Base-by-base conservation (phyloP, 2,329 filamentous ascomycete species). In the Neofusicoccum kwambonambiense region DNA sequence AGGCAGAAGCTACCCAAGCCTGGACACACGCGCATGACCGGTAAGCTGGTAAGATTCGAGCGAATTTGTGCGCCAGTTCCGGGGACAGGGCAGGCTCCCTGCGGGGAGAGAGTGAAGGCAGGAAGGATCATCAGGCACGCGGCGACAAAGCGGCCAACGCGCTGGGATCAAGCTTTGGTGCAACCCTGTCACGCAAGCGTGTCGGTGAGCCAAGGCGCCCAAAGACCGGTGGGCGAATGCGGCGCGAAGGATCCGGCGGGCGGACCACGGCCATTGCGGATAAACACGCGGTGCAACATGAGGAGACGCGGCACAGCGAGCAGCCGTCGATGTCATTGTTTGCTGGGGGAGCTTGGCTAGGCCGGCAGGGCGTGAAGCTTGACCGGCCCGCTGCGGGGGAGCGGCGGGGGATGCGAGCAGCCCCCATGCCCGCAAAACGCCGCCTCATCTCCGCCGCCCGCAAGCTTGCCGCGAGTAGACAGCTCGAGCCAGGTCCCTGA, bases 71-170 rank as follows among this genome's bases (percentile, higher is more conserved):
- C 27, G 51, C 51, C 51, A 42, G 15, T 56, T 56, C 54, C 54
- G 22, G 54, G 54, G 41, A 45, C 39, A 34, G 37, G 54, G 27
- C 39, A 13, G 15, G 54, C 54, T 22, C 31, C 15, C 56, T 47
- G 56, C 56, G 42, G 56, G 56, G 56, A 47, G 41, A 47, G 56
- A 37, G 22, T 47, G 41, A 60, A 60, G 56, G 41, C 42, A 47
- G 56, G 56, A 60, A 60, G 56, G 56, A 60, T 60, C 56, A 60
- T 60, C 56, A 60, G 56, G 56, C 41, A 60, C 56, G 54, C 54
- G 54, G 41, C 52, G 17, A 57, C 52, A 57, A 44, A 57, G 52
- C 52, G 54, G 39, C 54, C 37, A 44, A 11, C 17, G 54, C 39
- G 54, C 56, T 47, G 56, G 56, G 56, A 60, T 60, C 56, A 60